Evolutionary conservation across 1,139 yeast genomes (phyloP), one percentile per base, ranked within the genome.

Genomic region (Debaryomyces robertsiae): DNA sequence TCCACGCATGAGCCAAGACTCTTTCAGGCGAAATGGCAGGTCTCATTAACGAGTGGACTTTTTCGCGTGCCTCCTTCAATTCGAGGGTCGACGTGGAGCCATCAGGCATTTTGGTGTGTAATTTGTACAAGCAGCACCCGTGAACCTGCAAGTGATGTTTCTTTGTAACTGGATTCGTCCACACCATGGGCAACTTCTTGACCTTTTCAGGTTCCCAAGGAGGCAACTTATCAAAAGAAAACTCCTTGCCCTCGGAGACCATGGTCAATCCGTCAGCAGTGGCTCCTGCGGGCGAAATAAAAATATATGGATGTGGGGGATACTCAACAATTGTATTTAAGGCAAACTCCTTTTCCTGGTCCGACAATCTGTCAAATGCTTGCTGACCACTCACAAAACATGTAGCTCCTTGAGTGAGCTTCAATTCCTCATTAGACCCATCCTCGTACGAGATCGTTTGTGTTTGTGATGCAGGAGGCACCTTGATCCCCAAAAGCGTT

Each of bases 301-400:
- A 87, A 46, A 88, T 88, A 61, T 88, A 88, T 30, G 96, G 95
- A 60, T 88, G 95, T 32, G 96, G 96, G 11, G 95, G 95, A 59
- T 88, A 88, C 43, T 83, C 88, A 23, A 88, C 93, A 2, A 81
- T 82, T 17, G 95, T 84, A 54, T 77, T 74, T 44, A 87, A 72
- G 2, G 90, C 95, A 52, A 81, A 75, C 47, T 83, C 68, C 63
- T 87, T 77, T 44, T 88, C 94, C 54, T 81, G 88, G 2, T 75
- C 79, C 24, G 83, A 72, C 46, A 88, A 73, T 22, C 73, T 54
- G 32, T 81, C 78, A 55, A 84, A 88, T 0, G 95, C 94, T 41
- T 73, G 79, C 34, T 82, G 84, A 9, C 96, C 95, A 42, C 88
- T 81, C 11, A 86, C 85, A 62, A 88, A 88, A 24, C 93, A 90